Percentiles rank a stretch among this genome's conserved stretches.
Conservation (phyloP, 2,329 filamentous ascomycete genomes). For the Xylariaceae sp. region DNA sequence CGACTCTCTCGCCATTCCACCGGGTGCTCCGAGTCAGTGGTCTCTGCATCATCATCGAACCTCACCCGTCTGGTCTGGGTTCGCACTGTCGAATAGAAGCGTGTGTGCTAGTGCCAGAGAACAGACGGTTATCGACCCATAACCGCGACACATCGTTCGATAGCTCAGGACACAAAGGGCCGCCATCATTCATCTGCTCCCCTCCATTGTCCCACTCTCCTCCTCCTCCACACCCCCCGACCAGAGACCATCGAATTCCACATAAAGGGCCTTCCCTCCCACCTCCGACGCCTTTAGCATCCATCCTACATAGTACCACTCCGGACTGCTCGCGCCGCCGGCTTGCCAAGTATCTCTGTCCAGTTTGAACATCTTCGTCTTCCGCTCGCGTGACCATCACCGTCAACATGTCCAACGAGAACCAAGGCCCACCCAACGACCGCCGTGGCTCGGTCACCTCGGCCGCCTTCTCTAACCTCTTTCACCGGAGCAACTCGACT, state of each 20-base stretch:
- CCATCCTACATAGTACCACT: no score
- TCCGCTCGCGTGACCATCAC: slow-evolving; percentile 3
- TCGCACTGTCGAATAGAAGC: no score
- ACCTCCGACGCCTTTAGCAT: no score
- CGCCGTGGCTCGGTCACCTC: slow-evolving; percentile 52
- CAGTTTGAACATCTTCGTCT: neutral
- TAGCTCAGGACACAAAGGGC: slow-evolving; percentile 13
- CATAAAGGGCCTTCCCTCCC: no score
- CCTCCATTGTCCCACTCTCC: slow-evolving; percentile 1
- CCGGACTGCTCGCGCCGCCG: no score
- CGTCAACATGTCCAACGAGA: slow-evolving; percentile 24
- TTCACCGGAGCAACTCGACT: slow-evolving; percentile 48
- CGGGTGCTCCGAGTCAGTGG: no score
- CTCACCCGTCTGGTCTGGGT: no score
- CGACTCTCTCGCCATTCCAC: no score
- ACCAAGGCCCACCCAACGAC: slow-evolving; percentile 21
- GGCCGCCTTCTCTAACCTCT: slow-evolving; percentile 50
- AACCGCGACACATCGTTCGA: slow-evolving; percentile 13
- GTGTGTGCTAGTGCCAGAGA: no score
- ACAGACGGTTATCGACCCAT: no score
- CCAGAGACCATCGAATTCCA: neutral
- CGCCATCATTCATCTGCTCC: slow-evolving; percentile 9
- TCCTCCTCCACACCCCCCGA: neutral
- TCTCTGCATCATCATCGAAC: no score
- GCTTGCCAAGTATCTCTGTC: no score